Evolutionary conservation across 371 early-diverging fungal genomes (phyloP).

Genomic region (Actinomucor elegans): DNA sequence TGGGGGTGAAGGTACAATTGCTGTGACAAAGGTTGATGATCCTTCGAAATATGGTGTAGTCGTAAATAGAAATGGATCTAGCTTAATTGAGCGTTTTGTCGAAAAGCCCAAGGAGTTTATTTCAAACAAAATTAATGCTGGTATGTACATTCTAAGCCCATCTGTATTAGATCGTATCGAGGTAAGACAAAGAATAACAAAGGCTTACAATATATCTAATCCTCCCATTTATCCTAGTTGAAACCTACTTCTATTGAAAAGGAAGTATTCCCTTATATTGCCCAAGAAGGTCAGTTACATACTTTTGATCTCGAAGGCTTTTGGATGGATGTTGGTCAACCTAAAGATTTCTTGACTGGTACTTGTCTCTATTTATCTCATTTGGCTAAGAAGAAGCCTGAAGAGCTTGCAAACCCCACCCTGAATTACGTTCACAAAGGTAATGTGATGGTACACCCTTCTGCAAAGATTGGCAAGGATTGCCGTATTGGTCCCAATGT

Average conservation of each 20-base stretch:
- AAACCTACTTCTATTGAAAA: slow-evolving; percentile 97
- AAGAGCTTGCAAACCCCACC: slow-evolving; percentile 60
- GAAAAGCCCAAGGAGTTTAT: slow-evolving; percentile 98
- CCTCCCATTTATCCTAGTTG: not conserved
- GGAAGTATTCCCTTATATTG: slow-evolving; percentile 97
- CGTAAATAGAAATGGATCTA: slow-evolving; percentile 67
- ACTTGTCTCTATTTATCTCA: slow-evolving; percentile 91
- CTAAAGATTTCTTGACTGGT: slow-evolving; percentile 97
- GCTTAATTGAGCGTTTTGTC: slow-evolving; percentile 92
- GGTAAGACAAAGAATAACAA: slow-evolving; percentile 31
- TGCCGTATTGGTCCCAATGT: slow-evolving; percentile 97
- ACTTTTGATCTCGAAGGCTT: slow-evolving; percentile 95
- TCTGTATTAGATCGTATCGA: slow-evolving; percentile 90
- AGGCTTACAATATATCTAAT: not conserved
- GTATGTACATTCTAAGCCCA: slow-evolving; percentile 98
- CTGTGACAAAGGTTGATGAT: slow-evolving; percentile 96
- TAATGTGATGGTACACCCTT: slow-evolving; percentile 87
- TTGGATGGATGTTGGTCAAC: slow-evolving; percentile 99
- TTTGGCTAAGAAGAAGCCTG: slow-evolving; percentile 72
- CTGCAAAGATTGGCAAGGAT: slow-evolving; percentile 89
- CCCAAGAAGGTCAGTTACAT: slow-evolving; percentile 80
- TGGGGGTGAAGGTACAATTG: slow-evolving; percentile 91
- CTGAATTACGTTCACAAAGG: slow-evolving; percentile 72
- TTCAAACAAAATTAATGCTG: slow-evolving; percentile 98
- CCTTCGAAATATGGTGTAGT: slow-evolving; percentile 98